Evolutionary conservation across 352 stramenopile genomes (phyloP).

Genomic region (Globisporangium megalacanthum): DNA sequence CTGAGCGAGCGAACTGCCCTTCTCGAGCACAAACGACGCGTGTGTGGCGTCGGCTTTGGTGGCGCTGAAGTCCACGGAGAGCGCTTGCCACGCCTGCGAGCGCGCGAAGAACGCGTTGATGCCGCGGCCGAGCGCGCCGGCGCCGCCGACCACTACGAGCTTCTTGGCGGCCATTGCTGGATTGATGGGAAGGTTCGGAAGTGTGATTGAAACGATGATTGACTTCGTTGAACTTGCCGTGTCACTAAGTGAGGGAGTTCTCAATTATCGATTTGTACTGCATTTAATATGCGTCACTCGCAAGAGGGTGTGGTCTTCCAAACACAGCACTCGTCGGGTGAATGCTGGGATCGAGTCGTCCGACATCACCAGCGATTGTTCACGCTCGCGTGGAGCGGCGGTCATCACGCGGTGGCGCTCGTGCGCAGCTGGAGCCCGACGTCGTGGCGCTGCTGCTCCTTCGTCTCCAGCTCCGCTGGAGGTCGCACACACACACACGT

Average conservation of each 20-base stretch:
- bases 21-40: conserved; percentile 42
- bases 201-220: background rate
- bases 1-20: conserved; percentile 37
- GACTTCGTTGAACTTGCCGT: too few relatives aligned
- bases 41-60: conserved; percentile 45
- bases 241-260: too few relatives aligned
- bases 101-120: conserved; percentile 55
- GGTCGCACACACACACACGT: background rate
- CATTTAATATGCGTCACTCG: too few relatives aligned
- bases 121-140: conserved; percentile 65
- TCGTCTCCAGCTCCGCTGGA: conserved; percentile 58
- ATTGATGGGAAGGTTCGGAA: too few relatives aligned
- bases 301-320: too few relatives aligned
- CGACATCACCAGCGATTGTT: too few relatives aligned
- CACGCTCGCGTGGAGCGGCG: too few relatives aligned
- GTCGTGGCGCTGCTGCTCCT: conserved; percentile 50
- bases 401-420: conserved; percentile 3
- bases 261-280: too few relatives aligned
- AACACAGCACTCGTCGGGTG: too few relatives aligned
- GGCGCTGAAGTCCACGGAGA: conserved; percentile 63
- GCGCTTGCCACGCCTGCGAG: conserved; percentile 49
- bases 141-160: conserved; percentile 70
- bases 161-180: conserved; percentile 34
- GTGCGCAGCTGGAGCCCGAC: conserved; percentile 50
- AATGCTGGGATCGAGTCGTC: too few relatives aligned